Evolutionary conservation across 2,329 filamentous ascomycete genomes (phyloP), one percentile per base, ranked within the genome.

Genomic region (Ophiocordyceps camponoti-saundersi): DNA sequence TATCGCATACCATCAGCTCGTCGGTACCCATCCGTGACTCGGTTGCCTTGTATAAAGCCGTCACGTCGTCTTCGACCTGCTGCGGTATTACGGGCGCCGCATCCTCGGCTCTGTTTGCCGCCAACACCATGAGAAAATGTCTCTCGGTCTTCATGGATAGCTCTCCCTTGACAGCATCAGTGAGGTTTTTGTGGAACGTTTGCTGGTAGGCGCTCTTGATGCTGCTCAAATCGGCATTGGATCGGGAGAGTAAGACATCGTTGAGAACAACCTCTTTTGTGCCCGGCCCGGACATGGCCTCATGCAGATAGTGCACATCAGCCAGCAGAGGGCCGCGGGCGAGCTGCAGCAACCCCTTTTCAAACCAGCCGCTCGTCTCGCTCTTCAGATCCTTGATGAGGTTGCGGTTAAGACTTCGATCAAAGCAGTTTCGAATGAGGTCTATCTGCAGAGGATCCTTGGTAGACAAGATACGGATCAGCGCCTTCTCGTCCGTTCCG

Each of bases 261-360:
- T 95, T 92, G 45, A 98, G 71, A 1, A 92, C 71, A 47, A 70
- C 69, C 59, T 96, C 90, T 56, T 94, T 94, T 1, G 90, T 96
- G 8, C 92, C 92, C 1, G 78, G 60, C 0, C 90, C 88, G 44
- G 79, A 71, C 67, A 95, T 79, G 1, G 87, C 82, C 2, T 81
- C 71, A 56, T 80, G 71, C 10, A 92, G 66, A 46, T 78, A 73
- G 56, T 80, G 70, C 4, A 82, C 81, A 60, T 96, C 90, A 51
- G 86, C 73, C 44, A 78, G 67, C 11, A 95, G 70, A 0, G 90
- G 92, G 0, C 92, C 92, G 2, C 85, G 77, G 3, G 81, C 75
- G 36, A 95, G 70, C 16, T 84, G 79, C 8, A 89, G 69, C 4
- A 95, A 69, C 0, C 79, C 84, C n/a, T 77, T 74, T 51, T 82